Conservation (phyloP, 2,329 filamentous ascomycete genomes). For the Bipolaris cookei region DNA sequence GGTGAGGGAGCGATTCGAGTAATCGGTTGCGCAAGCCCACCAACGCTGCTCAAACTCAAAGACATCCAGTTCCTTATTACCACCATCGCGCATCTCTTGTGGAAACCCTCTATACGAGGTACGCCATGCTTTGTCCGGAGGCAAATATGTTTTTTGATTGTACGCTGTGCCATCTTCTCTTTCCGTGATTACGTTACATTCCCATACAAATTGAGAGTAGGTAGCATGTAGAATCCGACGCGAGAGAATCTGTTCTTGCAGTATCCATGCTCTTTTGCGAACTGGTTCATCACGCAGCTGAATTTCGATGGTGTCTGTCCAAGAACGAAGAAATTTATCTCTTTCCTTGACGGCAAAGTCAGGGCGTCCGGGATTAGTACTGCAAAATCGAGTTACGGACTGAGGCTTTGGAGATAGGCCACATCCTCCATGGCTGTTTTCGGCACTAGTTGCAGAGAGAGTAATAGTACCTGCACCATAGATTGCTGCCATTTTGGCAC, state of each 20-base stretch:
- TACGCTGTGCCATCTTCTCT: constrained; percentile 6
- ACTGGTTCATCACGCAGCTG: background rate
- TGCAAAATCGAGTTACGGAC: background rate
- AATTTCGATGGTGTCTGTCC: background rate
- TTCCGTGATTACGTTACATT: constrained; percentile 1
- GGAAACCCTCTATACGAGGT: no score
- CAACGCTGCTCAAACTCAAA: background rate
- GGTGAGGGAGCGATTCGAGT: background rate
- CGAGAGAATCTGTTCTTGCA: constrained; percentile 7
- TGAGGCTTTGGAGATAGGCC: background rate
- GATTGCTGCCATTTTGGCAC: background rate
- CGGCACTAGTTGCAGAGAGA: background rate
- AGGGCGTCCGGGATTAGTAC: background rate
- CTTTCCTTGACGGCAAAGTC: background rate
- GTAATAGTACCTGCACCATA: constrained; percentile 1
- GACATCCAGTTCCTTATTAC: no score
- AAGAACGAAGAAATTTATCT: no score
- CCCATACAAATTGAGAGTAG: constrained; percentile 5
- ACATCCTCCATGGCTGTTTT: background rate
- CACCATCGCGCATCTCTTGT: background rate
- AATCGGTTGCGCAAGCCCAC: background rate
- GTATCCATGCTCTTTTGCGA: constrained; percentile 7
- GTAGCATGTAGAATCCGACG: constrained; percentile 4
- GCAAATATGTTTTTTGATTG: background rate
- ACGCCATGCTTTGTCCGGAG: background rate